Conservation (phyloP, 768 basidiomycete species). For the Exsudoporus frostii region DNA sequence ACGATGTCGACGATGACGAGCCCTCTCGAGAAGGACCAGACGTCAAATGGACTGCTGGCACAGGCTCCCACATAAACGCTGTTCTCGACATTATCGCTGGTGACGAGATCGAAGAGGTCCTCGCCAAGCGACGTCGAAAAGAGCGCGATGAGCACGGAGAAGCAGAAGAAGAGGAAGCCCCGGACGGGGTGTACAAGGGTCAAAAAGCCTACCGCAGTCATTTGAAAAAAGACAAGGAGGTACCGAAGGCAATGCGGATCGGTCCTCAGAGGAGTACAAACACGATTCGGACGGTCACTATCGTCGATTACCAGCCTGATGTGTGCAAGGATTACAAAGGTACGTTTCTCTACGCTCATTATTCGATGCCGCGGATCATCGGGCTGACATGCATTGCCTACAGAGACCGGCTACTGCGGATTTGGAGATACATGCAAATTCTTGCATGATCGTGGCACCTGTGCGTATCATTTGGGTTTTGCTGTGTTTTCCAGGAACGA, state of each 20-base stretch:
- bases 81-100: constrained; percentile 77
- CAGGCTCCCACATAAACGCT: constrained; percentile 70
- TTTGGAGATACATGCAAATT: constrained; percentile 99
- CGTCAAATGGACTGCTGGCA: constrained; percentile 76
- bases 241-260: constrained; percentile 85
- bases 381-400: constrained; percentile 5
- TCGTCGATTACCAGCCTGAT: constrained; percentile 97
- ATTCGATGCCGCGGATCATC: constrained; percentile 11
- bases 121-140: constrained; percentile 65
- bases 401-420: constrained; percentile 98
- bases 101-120: constrained; percentile 74
- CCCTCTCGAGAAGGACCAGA: constrained; percentile 47
- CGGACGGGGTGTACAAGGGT: constrained; percentile 83
- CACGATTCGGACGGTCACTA: constrained; percentile 92
- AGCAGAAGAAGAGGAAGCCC: constrained; percentile 53
- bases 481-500: background rate
- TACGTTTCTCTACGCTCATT: constrained; percentile 36
- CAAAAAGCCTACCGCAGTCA: constrained; percentile 78
- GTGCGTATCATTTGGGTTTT: constrained; percentile 43
- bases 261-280: constrained; percentile 72
- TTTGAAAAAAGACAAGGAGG: constrained; percentile 76
- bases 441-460: constrained; percentile 95
- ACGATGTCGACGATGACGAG: constrained; percentile 47
- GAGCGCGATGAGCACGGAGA: constrained; percentile 49
- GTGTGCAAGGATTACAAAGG: constrained; percentile 99